phyloP scores from a whole-genome alignment of 345 rosid genomes.

The Mercurialis annua region DNA sequence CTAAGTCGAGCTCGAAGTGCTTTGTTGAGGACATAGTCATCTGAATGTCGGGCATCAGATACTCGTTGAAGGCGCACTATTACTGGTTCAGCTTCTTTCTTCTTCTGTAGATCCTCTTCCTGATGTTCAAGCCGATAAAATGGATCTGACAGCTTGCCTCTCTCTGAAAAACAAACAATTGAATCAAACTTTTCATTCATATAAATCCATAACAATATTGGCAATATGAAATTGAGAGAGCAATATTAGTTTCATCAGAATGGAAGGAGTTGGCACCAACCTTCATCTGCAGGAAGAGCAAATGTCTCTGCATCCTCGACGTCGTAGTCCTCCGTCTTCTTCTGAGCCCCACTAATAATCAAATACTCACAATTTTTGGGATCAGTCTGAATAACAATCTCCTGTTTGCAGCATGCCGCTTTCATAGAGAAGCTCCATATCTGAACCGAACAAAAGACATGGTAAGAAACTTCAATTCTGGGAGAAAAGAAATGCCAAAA shows the following conservation, averaged over 20 bases:
- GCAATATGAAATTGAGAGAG: background rate
- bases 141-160: constrained; percentile 91
- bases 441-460: constrained; percentile 36
- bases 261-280: constrained; percentile 36
- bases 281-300: constrained; percentile 94
- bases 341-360: constrained; percentile 86
- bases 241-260: background rate
- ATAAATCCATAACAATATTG: background rate
- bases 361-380: constrained; percentile 92
- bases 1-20: constrained; percentile 77
- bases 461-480: background rate
- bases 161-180: constrained; percentile 48
- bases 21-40: constrained; percentile 81
- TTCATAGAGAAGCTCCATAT: constrained; percentile 99
- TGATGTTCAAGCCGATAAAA: constrained; percentile 94
- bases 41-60: constrained; percentile 81
- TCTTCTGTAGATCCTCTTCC: constrained; percentile 87
- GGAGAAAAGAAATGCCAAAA: background rate
- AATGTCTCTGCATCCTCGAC: constrained; percentile 91
- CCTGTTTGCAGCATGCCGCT: constrained; percentile 87
- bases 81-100: constrained; percentile 92
- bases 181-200: constrained; percentile 4
- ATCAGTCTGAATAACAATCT: constrained; percentile 94
- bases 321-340: constrained; percentile 77
- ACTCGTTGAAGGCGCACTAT: constrained; percentile 75